Conservation (phyloP, 2,329 filamentous ascomycete species). For the Penicillium concentricum region DNA sequence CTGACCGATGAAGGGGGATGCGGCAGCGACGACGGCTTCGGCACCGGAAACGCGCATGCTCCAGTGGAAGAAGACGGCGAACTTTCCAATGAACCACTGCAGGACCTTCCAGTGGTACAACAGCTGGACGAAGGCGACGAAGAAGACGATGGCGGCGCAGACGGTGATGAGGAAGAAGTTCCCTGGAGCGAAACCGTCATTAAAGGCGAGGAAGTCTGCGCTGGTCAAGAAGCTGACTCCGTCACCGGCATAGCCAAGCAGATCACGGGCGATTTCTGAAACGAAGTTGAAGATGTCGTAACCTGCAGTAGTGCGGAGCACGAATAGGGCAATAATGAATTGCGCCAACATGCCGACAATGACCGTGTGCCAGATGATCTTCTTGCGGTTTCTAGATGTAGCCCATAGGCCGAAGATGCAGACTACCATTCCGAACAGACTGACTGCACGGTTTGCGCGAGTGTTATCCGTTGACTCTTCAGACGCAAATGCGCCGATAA, state of each 20-base stretch:
- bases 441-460: constrained; percentile 74
- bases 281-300: constrained; percentile 93
- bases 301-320: constrained; percentile 74
- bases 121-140: constrained; percentile 87
- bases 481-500: constrained; percentile 76
- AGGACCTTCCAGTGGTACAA: constrained; percentile 77
- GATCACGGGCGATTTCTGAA: constrained; percentile 67
- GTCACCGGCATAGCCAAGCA: constrained; percentile 72
- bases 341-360: constrained; percentile 86
- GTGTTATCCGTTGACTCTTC: constrained; percentile 73
- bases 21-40: constrained; percentile 89
- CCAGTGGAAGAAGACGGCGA: constrained; percentile 91
- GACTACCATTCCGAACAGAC: constrained; percentile 73
- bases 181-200: constrained; percentile 37
- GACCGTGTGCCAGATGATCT: constrained; percentile 68
- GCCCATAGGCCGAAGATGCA: constrained; percentile 66
- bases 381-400: constrained; percentile 69
- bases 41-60: constrained; percentile 80
- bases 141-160: constrained; percentile 93
- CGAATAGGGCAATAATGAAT: constrained; percentile 85
- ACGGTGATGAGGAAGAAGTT: constrained; percentile 74
- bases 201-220: constrained; percentile 24
- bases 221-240: constrained; percentile 73
- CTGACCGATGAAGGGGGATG: constrained; percentile 91
- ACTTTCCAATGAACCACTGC: constrained; percentile 87